Evolutionary conservation across 495 filamentous ascomycete genomes (phyloP).

Genomic region (Penicillium dipodomyicola): DNA sequence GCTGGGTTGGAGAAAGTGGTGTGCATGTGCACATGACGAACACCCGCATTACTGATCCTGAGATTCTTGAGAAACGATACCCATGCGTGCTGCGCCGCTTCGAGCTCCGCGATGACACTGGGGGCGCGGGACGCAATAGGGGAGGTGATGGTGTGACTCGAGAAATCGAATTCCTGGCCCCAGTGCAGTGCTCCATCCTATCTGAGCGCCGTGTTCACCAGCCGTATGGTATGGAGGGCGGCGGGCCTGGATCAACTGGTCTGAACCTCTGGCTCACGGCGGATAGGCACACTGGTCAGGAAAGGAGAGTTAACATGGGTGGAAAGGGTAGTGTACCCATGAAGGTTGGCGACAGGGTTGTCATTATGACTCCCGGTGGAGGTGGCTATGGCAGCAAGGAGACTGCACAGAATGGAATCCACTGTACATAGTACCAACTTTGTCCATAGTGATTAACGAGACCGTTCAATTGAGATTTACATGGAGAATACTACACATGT

Average conservation of each 20-base stretch:
- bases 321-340: conserved; percentile 92
- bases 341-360: conserved; percentile 80
- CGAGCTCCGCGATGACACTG: conserved; percentile 63
- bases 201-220: conserved; percentile 84
- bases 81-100: conserved; percentile 85
- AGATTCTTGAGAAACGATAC: conserved; percentile 91
- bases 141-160: conserved; percentile 89
- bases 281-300: conserved; percentile 50
- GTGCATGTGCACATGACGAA: conserved; percentile 99
- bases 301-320: conserved; percentile 76
- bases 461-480: too few relatives aligned
- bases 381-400: conserved; percentile 35
- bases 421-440: too few relatives aligned
- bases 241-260: conserved; percentile 73
- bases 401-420: too few relatives aligned
- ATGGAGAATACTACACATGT: too few relatives aligned
- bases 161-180: conserved; percentile 94
- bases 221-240: conserved; percentile 85
- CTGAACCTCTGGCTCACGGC: conserved; percentile 83
- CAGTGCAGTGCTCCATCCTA: conserved; percentile 86
- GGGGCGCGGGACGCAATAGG: conserved; percentile 68
- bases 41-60: conserved; percentile 92
- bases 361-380: conserved; percentile 59
- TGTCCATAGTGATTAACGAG: too few relatives aligned
- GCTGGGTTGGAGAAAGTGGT: conserved; percentile 79